Conservation (phyloP, 1,284 basidiomycete genomes). For the Malassezia japonica region DNA sequence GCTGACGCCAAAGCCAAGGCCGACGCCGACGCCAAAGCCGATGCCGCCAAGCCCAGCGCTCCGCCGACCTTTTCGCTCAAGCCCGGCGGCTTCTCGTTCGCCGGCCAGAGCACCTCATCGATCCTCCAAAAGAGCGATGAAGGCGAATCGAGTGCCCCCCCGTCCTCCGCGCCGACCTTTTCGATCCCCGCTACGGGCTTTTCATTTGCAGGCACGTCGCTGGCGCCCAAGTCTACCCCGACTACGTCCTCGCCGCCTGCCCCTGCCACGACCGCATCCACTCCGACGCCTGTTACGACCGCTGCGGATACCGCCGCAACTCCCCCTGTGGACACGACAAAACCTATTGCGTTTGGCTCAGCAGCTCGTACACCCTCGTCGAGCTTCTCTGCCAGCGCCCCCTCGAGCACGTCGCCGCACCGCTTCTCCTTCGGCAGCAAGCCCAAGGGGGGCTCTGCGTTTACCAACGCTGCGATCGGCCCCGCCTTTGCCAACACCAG, state of each 20-base stretch:
- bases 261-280: neutral
- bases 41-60: neutral
- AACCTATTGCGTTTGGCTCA: slow-evolving; percentile 14
- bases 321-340: neutral
- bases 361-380: neutral
- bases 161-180: slow-evolving; percentile 1
- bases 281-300: neutral
- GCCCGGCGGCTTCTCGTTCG: slow-evolving; percentile 14
- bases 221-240: neutral
- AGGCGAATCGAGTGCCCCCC: neutral
- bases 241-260: neutral
- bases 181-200: slow-evolving; percentile 13
- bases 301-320: neutral
- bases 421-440: slow-evolving; percentile 16
- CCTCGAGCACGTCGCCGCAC: slow-evolving; percentile 7
- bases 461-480: slow-evolving; percentile 14
- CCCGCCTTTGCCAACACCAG: slow-evolving; percentile 15
- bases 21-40: neutral
- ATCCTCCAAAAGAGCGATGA: neutral
- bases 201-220: slow-evolving; percentile 8
- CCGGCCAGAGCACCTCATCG: neutral
- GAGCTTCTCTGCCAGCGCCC: neutral
- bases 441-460: neutral
- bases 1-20: neutral
- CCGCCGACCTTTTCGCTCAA: neutral